phyloP scores from a whole-genome alignment of 495 filamentous ascomycete genomes.

The Lophiotrema nucula region DNA sequence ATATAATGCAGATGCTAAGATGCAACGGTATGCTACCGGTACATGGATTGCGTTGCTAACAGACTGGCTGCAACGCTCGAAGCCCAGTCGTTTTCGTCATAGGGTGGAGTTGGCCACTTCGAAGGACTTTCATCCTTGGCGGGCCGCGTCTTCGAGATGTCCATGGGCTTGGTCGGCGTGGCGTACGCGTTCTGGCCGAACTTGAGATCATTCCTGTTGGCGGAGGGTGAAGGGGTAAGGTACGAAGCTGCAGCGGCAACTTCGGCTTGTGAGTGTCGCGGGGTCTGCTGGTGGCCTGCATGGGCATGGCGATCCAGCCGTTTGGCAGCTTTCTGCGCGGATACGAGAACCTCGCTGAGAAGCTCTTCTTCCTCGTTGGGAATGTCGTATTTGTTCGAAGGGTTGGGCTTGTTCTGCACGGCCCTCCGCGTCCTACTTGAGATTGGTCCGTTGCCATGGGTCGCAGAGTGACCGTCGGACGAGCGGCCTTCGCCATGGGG shows the following conservation, averaged over 20 bases:
- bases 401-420: slow-evolving; percentile 70
- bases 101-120: slow-evolving; percentile 96
- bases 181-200: slow-evolving; percentile 58
- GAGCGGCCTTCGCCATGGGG: slow-evolving; percentile 64
- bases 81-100: slow-evolving; percentile 85
- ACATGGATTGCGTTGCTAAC: slow-evolving; percentile 46
- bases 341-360: slow-evolving; percentile 74
- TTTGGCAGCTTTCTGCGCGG: slow-evolving; percentile 56
- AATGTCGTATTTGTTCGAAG: slow-evolving; percentile 80
- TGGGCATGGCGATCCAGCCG: slow-evolving; percentile 51
- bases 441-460: slow-evolving; percentile 62
- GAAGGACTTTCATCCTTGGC: slow-evolving; percentile 55
- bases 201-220: slow-evolving; percentile 69
- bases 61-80: slow-evolving; percentile 75
- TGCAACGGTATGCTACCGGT: slow-evolving; percentile 14
- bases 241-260: slow-evolving; percentile 66
- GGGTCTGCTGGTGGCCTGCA: slow-evolving; percentile 43
- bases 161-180: slow-evolving; percentile 50
- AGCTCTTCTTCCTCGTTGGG: slow-evolving; percentile 97
- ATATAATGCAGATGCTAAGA: slow-evolving; percentile 1
- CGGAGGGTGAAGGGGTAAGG: slow-evolving; percentile 86
- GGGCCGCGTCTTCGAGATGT: slow-evolving; percentile 58
- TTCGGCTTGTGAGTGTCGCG: slow-evolving; percentile 13
- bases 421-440: slow-evolving; percentile 83
- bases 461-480: slow-evolving; percentile 62